Conservation (phyloP, 1,139 yeast genomes). For the Kluyveromyces sp. region DNA sequence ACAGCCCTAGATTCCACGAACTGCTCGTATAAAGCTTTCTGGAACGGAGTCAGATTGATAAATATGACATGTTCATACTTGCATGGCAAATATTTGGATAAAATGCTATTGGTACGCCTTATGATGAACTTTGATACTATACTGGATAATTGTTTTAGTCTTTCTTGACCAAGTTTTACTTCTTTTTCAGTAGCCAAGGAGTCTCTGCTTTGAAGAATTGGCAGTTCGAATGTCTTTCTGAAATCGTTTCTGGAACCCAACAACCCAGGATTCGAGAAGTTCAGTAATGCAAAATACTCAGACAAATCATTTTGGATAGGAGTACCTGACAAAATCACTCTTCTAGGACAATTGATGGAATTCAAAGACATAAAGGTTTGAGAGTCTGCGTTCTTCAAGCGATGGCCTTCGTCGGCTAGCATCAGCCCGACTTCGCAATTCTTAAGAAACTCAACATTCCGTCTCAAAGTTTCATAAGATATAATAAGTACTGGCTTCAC, state of each 20-base stretch:
- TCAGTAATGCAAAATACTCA: slow-evolving; percentile 85
- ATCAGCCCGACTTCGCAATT: slow-evolving; percentile 81
- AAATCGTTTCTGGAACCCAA: slow-evolving; percentile 81
- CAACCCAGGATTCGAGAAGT: slow-evolving; percentile 92
- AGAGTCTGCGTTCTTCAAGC: slow-evolving; percentile 91
- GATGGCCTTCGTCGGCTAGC: slow-evolving; percentile 94
- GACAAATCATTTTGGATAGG: slow-evolving; percentile 96
- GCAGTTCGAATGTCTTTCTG: slow-evolving; percentile 74
- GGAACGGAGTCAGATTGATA: slow-evolving; percentile 77
- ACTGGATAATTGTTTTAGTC: slow-evolving; percentile 61
- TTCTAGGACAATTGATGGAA: slow-evolving; percentile 71
- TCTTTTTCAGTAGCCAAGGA: slow-evolving; percentile 84
- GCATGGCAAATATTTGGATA: slow-evolving; percentile 88
- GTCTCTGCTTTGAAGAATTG: slow-evolving; percentile 80
- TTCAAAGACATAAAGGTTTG: slow-evolving; percentile 84
- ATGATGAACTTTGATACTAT: slow-evolving; percentile 86
- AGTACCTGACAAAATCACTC: slow-evolving; percentile 93
- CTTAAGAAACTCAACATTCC: slow-evolving; percentile 72
- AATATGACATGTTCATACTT: slow-evolving; percentile 95
- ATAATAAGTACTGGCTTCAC: slow-evolving; percentile 91
- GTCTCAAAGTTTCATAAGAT: slow-evolving; percentile 88
- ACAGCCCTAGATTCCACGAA: slow-evolving; percentile 80
- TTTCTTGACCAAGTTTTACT: slow-evolving; percentile 60
- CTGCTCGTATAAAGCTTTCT: slow-evolving; percentile 59
- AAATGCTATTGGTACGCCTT: slow-evolving; percentile 89